Percentiles rank a stretch among this genome's conserved stretches.
Evolutionary conservation across 2,329 filamentous ascomycete genomes (phyloP).

Genomic region (Metarhizium anisopliae): DNA sequence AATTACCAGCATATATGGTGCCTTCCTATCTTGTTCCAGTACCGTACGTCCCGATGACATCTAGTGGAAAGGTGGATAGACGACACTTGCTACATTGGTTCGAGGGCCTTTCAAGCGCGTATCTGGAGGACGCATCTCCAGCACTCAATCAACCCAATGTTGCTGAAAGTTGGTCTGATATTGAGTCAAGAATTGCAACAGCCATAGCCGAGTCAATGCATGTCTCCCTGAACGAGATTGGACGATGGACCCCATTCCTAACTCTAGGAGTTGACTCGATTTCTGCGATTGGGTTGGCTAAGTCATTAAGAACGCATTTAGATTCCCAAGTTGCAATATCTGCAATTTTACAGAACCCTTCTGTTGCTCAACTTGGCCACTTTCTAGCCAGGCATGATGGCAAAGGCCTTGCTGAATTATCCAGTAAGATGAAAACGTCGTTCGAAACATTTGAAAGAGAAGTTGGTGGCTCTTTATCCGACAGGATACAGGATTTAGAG

Average conservation of each 20-base stretch:
- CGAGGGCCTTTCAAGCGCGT: conserved; percentile 30
- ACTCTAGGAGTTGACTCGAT: conserved; percentile 78
- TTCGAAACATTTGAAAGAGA: conserved; percentile 2
- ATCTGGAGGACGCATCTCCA: conserved; percentile 30
- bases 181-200: conserved; percentile 47
- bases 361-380: conserved; percentile 50
- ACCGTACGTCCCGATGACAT: conserved; percentile 58
- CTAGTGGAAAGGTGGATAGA: conserved; percentile 67
- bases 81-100: conserved; percentile 41
- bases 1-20: conserved; percentile 69
- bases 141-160: conserved; percentile 19
- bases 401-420: background rate
- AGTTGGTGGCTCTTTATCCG: background rate
- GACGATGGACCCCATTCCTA: conserved; percentile 62
- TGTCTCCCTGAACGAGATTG: conserved; percentile 37
- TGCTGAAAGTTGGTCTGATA: conserved; percentile 37
- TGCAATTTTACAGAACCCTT: conserved; percentile 58
- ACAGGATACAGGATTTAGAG: conserved; percentile 29
- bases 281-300: conserved; percentile 64
- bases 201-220: conserved; percentile 43
- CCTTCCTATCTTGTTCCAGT: conserved; percentile 67
- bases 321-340: conserved; percentile 53
- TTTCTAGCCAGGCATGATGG: conserved; percentile 6
- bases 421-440: conserved; percentile 17
- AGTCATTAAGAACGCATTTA: conserved; percentile 38